Conservation (phyloP, 2,329 filamentous ascomycete genomes). For the Intubia oerlemansii region DNA sequence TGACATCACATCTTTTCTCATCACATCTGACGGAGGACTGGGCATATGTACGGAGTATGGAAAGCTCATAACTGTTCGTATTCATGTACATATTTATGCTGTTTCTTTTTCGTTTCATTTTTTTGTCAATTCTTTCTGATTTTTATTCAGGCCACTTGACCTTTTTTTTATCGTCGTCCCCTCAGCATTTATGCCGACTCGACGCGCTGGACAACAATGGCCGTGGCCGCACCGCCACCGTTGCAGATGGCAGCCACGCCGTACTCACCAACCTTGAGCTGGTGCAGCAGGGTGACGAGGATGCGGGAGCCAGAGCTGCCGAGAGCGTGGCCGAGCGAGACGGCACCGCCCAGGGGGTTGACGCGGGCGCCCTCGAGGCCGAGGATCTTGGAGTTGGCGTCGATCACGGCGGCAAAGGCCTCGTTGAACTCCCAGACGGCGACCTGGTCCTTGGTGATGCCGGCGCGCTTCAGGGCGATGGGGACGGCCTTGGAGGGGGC, state of each 20-base stretch:
- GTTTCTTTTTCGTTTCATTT: too few relatives aligned
- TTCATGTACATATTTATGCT: too few relatives aligned
- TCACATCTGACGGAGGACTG: too few relatives aligned
- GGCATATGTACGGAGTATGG: too few relatives aligned
- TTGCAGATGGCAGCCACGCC: conserved; percentile 95
- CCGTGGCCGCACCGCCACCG: conserved; percentile 79
- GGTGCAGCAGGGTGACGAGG: conserved; percentile 73
- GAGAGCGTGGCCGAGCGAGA: conserved; percentile 76
- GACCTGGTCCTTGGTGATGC: conserved; percentile 79
- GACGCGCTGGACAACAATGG: conserved; percentile 73
- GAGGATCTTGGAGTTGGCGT: conserved; percentile 74
- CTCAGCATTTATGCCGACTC: conserved; percentile 35
- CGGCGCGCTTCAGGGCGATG: conserved; percentile 68
- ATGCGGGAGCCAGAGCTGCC: conserved; percentile 89
- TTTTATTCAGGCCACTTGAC: too few relatives aligned
- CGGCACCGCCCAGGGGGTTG: conserved; percentile 77
- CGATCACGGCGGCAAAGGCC: conserved; percentile 87
- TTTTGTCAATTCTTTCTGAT: too few relatives aligned
- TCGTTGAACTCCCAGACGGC: conserved; percentile 98
- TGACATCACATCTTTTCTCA: too few relatives aligned
- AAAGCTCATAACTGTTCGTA: too few relatives aligned
- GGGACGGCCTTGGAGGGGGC: conserved; percentile 86
- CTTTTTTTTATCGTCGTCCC: too few relatives aligned
- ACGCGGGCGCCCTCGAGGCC: conserved; percentile 61
- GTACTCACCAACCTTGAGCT: conserved; percentile 80